Evolutionary conservation across 148 eudicot species (phyloP).

Genomic region (Persicaria maculosa): DNA sequence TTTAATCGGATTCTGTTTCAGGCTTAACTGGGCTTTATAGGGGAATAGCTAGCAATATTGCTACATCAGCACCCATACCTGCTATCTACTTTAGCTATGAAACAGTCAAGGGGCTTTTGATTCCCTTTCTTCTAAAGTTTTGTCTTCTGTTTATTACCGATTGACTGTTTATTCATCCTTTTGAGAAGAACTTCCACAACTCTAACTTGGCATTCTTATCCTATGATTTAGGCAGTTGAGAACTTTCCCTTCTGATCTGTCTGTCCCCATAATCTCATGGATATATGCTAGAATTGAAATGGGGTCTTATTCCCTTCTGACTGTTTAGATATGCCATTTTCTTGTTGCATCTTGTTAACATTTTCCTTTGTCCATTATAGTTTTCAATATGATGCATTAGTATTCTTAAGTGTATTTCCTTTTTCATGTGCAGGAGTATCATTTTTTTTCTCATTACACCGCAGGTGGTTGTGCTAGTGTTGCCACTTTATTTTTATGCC

Average conservation of each 20-base stretch:
- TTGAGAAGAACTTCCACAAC: not conserved
- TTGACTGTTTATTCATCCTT: not conserved
- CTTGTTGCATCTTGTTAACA: not conserved
- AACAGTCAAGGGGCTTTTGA: constrained; percentile 66
- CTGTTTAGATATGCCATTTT: not conserved
- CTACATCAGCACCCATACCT: constrained; percentile 90
- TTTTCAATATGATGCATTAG: not conserved
- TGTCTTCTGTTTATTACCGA: not conserved
- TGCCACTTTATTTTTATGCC: constrained; percentile 94
- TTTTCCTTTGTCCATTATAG: not conserved
- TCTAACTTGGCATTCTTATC: not conserved
- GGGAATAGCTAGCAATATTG: constrained; percentile 84
- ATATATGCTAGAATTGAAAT: not conserved
- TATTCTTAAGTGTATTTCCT: constrained; percentile 2
- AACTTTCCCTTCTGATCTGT: not conserved
- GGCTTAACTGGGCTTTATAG: constrained; percentile 86
- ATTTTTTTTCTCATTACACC: constrained; percentile 81
- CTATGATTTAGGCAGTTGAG: not conserved
- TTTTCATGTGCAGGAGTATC: constrained; percentile 53
- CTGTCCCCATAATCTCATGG: not conserved
- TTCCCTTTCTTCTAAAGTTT: constrained; percentile 80
- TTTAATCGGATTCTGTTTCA: constrained; percentile 16
- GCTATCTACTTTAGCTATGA: constrained; percentile 93
- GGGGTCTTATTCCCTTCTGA: not conserved
- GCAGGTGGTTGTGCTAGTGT: constrained; percentile 97